A percentile compares a stretch with the other conserved stretches of the same genome.
Conservation (phyloP, 768 basidiomycete species). For the Leucocoprinus leucothites region DNA sequence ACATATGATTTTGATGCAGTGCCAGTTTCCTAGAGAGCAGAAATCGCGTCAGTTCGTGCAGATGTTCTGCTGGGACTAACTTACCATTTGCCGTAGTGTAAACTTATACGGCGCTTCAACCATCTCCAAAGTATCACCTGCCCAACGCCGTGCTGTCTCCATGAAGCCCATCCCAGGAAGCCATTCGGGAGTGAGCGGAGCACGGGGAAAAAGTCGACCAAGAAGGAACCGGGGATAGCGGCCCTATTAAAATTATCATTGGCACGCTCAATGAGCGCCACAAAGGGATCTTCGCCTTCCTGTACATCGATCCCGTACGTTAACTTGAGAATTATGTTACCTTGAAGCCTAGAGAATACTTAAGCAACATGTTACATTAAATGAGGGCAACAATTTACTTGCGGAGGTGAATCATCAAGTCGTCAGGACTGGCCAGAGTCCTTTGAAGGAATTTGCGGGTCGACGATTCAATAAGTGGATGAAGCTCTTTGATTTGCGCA, state of each 20-base stretch:
- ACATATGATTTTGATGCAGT: conserved; percentile 42
- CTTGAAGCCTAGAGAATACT: conserved; percentile 36
- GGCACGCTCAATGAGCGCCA: conserved; percentile 48
- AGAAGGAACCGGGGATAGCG: conserved; percentile 44
- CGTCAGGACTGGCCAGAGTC: conserved; percentile 26
- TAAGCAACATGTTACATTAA: background rate
- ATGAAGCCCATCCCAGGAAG: conserved; percentile 56
- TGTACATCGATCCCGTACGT: conserved; percentile 56
- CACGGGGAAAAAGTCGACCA: conserved; percentile 39
- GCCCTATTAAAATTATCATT: conserved; percentile 50
- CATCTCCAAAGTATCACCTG: conserved; percentile 33
- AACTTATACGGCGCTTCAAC: conserved; percentile 41
- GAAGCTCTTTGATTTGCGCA: conserved; percentile 25
- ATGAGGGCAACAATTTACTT: conserved; percentile 29
- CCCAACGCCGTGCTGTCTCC: conserved; percentile 38
- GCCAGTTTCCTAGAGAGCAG: conserved; percentile 32
- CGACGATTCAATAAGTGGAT: conserved; percentile 32
- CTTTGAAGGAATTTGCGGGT: conserved; percentile 35
- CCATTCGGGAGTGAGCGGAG: conserved; percentile 53
- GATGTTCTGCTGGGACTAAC: background rate
- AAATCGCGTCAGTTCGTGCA: background rate
- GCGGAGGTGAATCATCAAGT: conserved; percentile 34
- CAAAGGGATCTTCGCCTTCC: conserved; percentile 48
- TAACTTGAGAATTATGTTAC: conserved; percentile 50
- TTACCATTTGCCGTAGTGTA: conserved; percentile 46